These are phyloP conservation scores for Apium graveolens DNA, from an alignment of 129 eudicot species.

Conservation along the genomic window DNA sequence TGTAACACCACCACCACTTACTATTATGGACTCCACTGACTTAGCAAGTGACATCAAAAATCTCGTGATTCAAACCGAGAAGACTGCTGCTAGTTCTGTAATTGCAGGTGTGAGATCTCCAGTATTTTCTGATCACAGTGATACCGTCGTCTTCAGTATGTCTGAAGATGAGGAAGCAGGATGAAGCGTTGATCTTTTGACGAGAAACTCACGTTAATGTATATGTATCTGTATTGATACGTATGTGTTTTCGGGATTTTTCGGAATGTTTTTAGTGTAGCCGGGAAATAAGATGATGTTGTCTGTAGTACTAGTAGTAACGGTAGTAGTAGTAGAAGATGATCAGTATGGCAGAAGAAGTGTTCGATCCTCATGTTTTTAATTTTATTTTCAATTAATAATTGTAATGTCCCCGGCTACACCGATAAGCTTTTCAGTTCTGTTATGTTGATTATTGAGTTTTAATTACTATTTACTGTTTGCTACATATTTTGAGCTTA, in stretches of 20 bases:
- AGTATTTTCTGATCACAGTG: neutral
- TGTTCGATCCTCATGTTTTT: too few species aligned
- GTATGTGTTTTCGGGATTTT: neutral
- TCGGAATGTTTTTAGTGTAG: neutral
- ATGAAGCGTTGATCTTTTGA: slow-evolving; percentile 5
- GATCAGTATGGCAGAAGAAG: neutral
- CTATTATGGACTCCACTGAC: neutral
- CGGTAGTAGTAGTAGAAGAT: too few species aligned
- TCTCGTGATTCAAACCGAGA: neutral
- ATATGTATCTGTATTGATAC: neutral
- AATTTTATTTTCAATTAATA: too few species aligned
- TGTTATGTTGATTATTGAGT: too few species aligned
- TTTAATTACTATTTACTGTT: too few species aligned
- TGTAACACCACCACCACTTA: neutral
- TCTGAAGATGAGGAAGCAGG: slow-evolving; percentile 45
- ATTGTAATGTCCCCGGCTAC: too few species aligned
- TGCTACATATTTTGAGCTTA: too few species aligned
- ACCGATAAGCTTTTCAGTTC: too few species aligned
- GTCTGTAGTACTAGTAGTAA: too few species aligned
- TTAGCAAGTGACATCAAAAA: slow-evolving; percentile 4
- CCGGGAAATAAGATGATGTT: neutral
- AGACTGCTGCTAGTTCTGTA: neutral
- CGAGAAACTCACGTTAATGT: neutral
- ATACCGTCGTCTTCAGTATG: slow-evolving; percentile 11
- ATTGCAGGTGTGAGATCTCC: neutral